Conservation (phyloP, 2,329 filamentous ascomycete species). For the Calonectria honghensis region DNA sequence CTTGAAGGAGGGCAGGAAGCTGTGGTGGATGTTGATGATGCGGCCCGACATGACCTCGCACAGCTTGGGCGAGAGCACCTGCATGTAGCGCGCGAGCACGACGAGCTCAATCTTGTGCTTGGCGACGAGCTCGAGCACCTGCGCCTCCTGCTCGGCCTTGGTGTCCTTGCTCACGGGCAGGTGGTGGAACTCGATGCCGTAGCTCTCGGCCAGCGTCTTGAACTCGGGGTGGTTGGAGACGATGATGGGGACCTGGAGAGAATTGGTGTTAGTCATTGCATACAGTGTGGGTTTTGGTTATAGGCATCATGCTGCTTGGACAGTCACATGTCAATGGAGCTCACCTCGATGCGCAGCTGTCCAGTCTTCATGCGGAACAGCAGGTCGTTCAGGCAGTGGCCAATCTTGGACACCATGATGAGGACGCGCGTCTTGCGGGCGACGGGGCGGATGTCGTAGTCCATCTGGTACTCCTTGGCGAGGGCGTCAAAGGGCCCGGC, state of each 20-base stretch:
- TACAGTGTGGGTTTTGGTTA: background rate
- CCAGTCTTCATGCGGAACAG: conserved; percentile 86
- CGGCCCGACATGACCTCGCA: conserved; percentile 87
- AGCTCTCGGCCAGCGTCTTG: conserved; percentile 79
- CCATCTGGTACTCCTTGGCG: conserved; percentile 79
- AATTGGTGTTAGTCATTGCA: background rate
- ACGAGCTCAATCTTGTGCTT: conserved; percentile 85
- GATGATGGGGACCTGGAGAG: conserved; percentile 77
- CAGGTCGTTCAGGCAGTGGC: conserved; percentile 89
- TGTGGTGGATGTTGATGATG: conserved; percentile 96
- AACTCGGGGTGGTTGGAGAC: conserved; percentile 90
- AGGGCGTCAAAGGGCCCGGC: conserved; percentile 75
- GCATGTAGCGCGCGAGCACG: conserved; percentile 91
- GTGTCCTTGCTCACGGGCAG: conserved; percentile 87
- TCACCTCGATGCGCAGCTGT: conserved; percentile 81
- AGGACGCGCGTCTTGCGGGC: conserved; percentile 83
- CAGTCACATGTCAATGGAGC: background rate
- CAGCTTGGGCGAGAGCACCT: conserved; percentile 84
- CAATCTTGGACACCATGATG: conserved; percentile 94
- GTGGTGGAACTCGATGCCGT: conserved; percentile 87
- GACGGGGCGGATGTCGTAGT: conserved; percentile 81
- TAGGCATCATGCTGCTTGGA: background rate
- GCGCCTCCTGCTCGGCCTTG: conserved; percentile 82
- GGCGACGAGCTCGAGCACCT: conserved; percentile 81
- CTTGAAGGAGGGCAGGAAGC: conserved; percentile 91